Conservation (phyloP, 441 rosid species). For the Dalechampia spathulata region DNA sequence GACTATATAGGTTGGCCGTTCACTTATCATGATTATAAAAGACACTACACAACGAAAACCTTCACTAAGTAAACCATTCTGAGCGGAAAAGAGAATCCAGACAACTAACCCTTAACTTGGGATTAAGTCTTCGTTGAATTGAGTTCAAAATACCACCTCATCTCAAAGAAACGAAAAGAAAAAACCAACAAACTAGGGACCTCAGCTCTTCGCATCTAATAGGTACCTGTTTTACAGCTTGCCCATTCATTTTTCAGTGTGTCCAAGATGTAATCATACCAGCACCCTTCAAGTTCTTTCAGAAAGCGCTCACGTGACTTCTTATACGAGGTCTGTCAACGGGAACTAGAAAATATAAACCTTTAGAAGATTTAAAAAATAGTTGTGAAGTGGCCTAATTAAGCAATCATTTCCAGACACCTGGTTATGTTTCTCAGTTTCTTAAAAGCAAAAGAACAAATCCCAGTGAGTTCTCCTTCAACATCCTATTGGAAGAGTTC, state of each 20-base stretch:
- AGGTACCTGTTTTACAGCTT: slow-evolving; percentile 45
- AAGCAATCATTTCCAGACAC: not conserved
- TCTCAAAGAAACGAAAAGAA: not conserved
- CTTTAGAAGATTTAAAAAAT: slow-evolving; percentile 37
- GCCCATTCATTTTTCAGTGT: slow-evolving; percentile 49
- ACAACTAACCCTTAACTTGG: no score
- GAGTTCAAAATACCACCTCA: no score
- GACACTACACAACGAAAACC: no score
- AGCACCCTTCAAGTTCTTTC: slow-evolving; percentile 57
- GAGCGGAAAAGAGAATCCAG: no score
- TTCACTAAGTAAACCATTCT: no score
- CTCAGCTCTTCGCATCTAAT: slow-evolving; percentile 1
- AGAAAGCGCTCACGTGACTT: slow-evolving; percentile 31
- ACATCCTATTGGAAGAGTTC: no score
- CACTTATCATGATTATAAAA: not conserved
- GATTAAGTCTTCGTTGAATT: no score
- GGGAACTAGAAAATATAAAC: slow-evolving; percentile 59
- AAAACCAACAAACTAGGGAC: not conserved
- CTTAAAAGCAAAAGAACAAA: not conserved
- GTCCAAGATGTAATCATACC: slow-evolving; percentile 58
- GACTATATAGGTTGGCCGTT: not conserved
- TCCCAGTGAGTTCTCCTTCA: not conserved
- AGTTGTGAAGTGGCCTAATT: not conserved
- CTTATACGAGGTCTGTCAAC: slow-evolving; percentile 52
- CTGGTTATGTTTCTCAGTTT: not conserved